These are phyloP conservation scores for Exophiala spinifera DNA, from an alignment of 2,329 filamentous ascomycete genomes.

Conservation along the genomic window DNA sequence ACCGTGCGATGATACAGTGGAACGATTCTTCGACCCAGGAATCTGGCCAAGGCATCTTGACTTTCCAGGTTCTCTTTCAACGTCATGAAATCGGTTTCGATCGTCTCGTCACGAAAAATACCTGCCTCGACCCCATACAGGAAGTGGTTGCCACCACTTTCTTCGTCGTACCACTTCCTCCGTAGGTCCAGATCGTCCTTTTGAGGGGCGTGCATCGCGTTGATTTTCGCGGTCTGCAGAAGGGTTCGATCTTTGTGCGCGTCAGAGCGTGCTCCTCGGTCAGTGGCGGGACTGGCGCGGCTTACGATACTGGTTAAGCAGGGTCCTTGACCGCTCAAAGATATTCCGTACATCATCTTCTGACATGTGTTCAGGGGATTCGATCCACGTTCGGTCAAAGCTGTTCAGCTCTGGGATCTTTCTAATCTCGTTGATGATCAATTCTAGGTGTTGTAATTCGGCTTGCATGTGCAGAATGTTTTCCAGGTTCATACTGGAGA, in stretches of 20 bases:
- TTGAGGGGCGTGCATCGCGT: constrained; percentile 17
- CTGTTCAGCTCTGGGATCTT: constrained; percentile 18
- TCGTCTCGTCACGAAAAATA: constrained; percentile 18
- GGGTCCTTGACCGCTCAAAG: constrained; percentile 23
- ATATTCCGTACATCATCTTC: constrained; percentile 20
- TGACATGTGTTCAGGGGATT: constrained; percentile 20
- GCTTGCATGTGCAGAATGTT: constrained; percentile 27
- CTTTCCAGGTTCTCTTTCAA: constrained; percentile 15
- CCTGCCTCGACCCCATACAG: constrained; percentile 25
- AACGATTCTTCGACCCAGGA: constrained; percentile 20
- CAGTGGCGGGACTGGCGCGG: background rate
- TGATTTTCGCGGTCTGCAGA: constrained; percentile 23
- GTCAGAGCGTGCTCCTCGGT: constrained; percentile 10
- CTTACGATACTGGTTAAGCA: constrained; percentile 25
- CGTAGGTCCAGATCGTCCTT: constrained; percentile 24
- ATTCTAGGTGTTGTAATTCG: constrained; percentile 24
- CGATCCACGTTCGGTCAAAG: constrained; percentile 24
- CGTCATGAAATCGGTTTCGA: constrained; percentile 21
- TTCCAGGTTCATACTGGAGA: constrained; percentile 21
- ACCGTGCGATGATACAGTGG: constrained; percentile 24
- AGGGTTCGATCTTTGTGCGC: constrained; percentile 20
- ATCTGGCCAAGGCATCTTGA: constrained; percentile 22
- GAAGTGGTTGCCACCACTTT: constrained; percentile 23
- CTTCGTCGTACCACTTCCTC: constrained; percentile 26
- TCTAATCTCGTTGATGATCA: constrained; percentile 23